phyloP scores from a whole-genome alignment of 805 yeast species.

The Metschnikowia matae region DNA sequence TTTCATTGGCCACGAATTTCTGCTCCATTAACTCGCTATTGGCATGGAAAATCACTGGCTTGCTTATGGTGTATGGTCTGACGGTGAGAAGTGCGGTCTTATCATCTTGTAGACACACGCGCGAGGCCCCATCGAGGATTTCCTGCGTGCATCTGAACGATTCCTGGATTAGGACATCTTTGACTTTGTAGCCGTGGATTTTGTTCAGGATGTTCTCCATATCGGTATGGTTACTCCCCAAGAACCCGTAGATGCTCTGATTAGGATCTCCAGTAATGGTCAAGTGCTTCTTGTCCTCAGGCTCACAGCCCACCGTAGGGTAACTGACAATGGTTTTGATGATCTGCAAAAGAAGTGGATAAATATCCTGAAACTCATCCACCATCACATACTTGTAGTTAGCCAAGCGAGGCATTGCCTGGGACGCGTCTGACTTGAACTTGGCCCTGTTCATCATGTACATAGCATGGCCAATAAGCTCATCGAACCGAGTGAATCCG shows the following conservation, averaged over 20 bases:
- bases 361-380: conserved; percentile 75
- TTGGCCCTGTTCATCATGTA: conserved; percentile 20
- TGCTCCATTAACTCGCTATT: conserved; percentile 5
- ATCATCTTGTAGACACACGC: conserved; percentile 9
- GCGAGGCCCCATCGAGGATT: conserved; percentile 43
- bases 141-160: conserved; percentile 63
- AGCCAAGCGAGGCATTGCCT: conserved; percentile 17
- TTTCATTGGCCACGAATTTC: conserved; percentile 13
- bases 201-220: conserved; percentile 23
- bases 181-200: conserved; percentile 20
- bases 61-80: conserved; percentile 1
- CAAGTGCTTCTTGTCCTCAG: conserved; percentile 42
- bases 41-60: conserved; percentile 10
- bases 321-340: conserved; percentile 36
- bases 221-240: conserved; percentile 46
- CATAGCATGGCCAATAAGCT: conserved; percentile 31
- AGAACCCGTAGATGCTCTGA: conserved; percentile 66
- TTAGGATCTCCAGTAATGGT: conserved; percentile 68
- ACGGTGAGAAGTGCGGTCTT: conserved; percentile 4
- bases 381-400: conserved; percentile 44
- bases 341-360: conserved; percentile 45
- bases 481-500: conserved; percentile 35
- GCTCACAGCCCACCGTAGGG: conserved; percentile 20
- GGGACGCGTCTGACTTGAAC: background rate
- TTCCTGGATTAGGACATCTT: conserved; percentile 40